phyloP scores from a whole-genome alignment of 805 yeast genomes.

The Maudiozyma serrabonitensis region DNA sequence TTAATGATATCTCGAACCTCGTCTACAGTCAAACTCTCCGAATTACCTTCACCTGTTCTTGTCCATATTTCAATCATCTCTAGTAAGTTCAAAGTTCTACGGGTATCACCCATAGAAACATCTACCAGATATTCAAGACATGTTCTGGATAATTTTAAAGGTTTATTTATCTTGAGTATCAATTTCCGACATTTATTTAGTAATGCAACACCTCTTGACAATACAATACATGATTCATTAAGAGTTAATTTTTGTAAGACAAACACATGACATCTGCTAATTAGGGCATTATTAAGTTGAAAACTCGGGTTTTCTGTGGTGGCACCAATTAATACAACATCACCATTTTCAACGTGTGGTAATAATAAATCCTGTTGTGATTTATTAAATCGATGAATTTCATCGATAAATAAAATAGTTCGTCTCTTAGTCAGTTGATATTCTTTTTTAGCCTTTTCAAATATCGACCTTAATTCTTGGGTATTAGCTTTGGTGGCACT shows the following conservation, averaged over 20 bases:
- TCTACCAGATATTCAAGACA: conserved; percentile 60
- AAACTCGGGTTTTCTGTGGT: conserved; percentile 92
- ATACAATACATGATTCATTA: conserved; percentile 42
- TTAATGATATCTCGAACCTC: conserved; percentile 34
- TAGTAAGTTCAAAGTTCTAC: conserved; percentile 70
- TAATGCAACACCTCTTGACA: conserved; percentile 48
- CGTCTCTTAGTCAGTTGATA: conserved; percentile 36
- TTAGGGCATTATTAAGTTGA: conserved; percentile 68
- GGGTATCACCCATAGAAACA: conserved; percentile 79
- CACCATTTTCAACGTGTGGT: conserved; percentile 78
- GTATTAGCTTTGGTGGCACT: conserved; percentile 65
- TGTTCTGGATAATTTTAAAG: conserved; percentile 43
- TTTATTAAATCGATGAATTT: conserved; percentile 79
- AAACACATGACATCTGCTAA: conserved; percentile 78
- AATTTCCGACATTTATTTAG: conserved; percentile 51
- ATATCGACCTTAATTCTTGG: conserved; percentile 52
- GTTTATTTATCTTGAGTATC: conserved; percentile 31
- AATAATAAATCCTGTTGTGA: conserved; percentile 82
- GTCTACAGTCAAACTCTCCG: conserved; percentile 14
- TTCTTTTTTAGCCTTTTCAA: conserved; percentile 35
- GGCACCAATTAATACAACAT: conserved; percentile 81
- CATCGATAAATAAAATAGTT: conserved; percentile 80
- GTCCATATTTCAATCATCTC: conserved; percentile 68
- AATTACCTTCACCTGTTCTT: conserved; percentile 31
- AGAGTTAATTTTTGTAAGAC: conserved; percentile 45